Evolutionary conservation across 805 yeast species (phyloP), one percentile per base, ranked within the genome.

Genomic region (Diddensiella caesifluorescens): DNA sequence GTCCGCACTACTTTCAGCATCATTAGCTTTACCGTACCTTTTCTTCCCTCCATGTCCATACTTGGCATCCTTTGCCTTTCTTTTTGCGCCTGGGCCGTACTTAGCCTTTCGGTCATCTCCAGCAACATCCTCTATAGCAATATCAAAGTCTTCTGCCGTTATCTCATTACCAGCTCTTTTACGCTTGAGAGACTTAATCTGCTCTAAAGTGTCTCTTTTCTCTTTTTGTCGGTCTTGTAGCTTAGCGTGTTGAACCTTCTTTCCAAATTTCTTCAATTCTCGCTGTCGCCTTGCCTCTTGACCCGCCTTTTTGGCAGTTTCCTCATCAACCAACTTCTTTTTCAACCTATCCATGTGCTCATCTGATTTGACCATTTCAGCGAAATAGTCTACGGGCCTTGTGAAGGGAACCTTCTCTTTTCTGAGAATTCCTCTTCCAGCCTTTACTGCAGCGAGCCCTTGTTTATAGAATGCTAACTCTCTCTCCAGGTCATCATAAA

Each of bases 331-430:
- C 54, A 90, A 73, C 65, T 85, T 87, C 57, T 71, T 68, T 71
- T 86, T 88, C 59, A 92, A 74, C 65, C 79, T 85, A 59, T 87
- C 96, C 98, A 92, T 92, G 65, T 92, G 99, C 63, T 87, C 96
- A 64, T 92, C 98, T 41, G 89, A 81, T 69, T 92, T 92, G 46
- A 88, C 85, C 98, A 92, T 92, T 67, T 92, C 98, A 15, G 98
- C 99, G 68, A 92, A 92, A 64, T 86, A 92, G 62, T 92, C 98
- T 56, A 77, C 68, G 27, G 99, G 99, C 63, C 98, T 78, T 22
- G 94, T 73, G 62, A 92, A 92, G 46, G 96, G 87, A 23, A 90
- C 79, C 58, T 81, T 80, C 51, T 84, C 73, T 56, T 79, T 79
- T 38, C 51, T 51, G 43, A 79, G 66, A 31, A 84, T 69, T 41